Conservation (phyloP, 805 yeast genomes). For the Wickerhamomyces strasburgensis region DNA sequence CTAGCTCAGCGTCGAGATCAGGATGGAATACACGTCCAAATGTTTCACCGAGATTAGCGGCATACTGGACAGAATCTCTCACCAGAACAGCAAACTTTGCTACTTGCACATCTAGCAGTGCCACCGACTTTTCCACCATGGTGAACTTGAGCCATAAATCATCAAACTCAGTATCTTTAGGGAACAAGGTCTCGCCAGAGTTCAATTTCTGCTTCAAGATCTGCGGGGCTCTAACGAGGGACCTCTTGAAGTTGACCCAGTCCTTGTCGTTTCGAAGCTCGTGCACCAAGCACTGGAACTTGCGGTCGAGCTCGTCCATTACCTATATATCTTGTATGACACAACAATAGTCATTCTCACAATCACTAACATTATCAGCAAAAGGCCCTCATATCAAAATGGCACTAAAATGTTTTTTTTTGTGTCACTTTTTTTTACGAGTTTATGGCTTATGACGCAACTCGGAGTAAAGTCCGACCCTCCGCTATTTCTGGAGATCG, state of each 20-base stretch:
- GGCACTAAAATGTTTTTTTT: constrained; percentile 1
- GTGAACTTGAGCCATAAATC: constrained; percentile 2
- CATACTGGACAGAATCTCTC: constrained; percentile 6
- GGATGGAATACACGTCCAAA: constrained; percentile 12
- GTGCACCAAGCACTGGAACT: constrained; percentile 23
- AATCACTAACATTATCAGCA: too few relatives aligned
- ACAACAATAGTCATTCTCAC: background rate
- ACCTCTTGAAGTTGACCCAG: constrained; percentile 49
- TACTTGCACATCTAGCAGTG: constrained; percentile 14
- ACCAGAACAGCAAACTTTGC: constrained; percentile 3
- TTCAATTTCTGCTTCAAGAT: constrained; percentile 79
- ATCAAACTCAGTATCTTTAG: constrained; percentile 42
- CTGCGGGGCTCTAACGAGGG: constrained; percentile 86
- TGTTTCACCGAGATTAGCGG: constrained; percentile 3
- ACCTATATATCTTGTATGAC: background rate
- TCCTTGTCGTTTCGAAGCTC: constrained; percentile 23
- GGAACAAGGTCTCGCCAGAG: constrained; percentile 45
- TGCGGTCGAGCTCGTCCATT: constrained; percentile 7
- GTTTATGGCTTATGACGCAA: constrained; percentile 2
- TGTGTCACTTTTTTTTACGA: constrained; percentile 1
- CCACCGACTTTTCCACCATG: constrained; percentile 1
- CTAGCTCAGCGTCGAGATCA: constrained; percentile 1
- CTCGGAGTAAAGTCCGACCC: background rate
- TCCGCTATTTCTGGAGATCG: background rate
- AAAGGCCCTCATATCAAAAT: too few relatives aligned